Conservation (phyloP, 176 grass and related monocot species). For the Pharus latifolius region DNA sequence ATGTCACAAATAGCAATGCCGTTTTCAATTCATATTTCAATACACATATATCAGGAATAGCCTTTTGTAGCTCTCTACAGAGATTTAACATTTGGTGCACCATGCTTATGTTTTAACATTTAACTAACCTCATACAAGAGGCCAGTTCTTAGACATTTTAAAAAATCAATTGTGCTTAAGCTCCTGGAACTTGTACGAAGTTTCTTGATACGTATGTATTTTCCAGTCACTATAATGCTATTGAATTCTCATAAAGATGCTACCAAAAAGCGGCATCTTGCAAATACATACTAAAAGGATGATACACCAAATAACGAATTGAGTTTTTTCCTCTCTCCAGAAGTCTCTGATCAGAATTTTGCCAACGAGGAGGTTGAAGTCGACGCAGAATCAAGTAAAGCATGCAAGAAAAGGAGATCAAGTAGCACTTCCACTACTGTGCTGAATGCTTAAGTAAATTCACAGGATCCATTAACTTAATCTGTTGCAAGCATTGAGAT, state of each 20-base stretch:
- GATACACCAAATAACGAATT: too few relatives aligned
- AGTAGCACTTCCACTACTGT: conserved; percentile 1
- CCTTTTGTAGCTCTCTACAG: not conserved
- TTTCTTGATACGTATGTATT: too few relatives aligned
- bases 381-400: conserved; percentile 31
- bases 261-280: not conserved
- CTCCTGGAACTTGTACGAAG: not conserved
- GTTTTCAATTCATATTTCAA: not conserved
- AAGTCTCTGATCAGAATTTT: conserved; percentile 95
- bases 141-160: not conserved
- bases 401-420: conserved; percentile 38
- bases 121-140: conserved; percentile 4
- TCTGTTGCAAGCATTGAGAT: conserved; percentile 2
- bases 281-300: too few relatives aligned
- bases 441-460: conserved; percentile 41
- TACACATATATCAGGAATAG: not conserved
- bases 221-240: too few relatives aligned
- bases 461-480: not conserved
- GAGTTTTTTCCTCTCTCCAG: conserved; percentile 33
- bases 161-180: not conserved
- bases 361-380: conserved; percentile 39
- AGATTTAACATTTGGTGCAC: not conserved
- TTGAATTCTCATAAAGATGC: not conserved
- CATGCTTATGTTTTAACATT: not conserved
- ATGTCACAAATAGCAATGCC: not conserved